Evolutionary conservation across 2,329 filamentous ascomycete genomes (phyloP).

Genomic region (Periconia sp.): DNA sequence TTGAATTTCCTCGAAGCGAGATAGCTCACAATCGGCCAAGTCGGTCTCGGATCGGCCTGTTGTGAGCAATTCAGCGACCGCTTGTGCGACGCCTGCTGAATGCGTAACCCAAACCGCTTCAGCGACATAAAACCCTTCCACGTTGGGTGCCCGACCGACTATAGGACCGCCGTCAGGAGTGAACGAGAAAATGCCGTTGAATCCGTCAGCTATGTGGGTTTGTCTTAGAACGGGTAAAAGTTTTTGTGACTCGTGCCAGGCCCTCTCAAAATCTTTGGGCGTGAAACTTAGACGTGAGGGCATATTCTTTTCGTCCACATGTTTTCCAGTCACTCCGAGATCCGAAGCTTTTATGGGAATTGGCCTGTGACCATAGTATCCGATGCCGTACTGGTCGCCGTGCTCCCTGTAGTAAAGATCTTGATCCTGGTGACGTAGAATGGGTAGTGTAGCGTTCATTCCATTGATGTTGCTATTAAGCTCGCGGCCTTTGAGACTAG

Average conservation of each 20-base stretch:
- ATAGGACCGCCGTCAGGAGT: constrained; percentile 65
- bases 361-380: constrained; percentile 64
- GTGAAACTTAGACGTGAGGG: constrained; percentile 65
- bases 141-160: constrained; percentile 58
- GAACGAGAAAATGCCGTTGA: constrained; percentile 69
- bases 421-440: constrained; percentile 64
- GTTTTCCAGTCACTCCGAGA: constrained; percentile 55
- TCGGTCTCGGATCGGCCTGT: constrained; percentile 59
- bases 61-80: constrained; percentile 61
- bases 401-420: constrained; percentile 68
- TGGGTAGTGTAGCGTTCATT: constrained; percentile 56
- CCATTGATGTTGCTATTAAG: constrained; percentile 48
- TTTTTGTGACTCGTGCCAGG: constrained; percentile 59
- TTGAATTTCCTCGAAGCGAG: constrained; percentile 64
- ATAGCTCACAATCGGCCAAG: constrained; percentile 60
- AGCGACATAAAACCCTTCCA: constrained; percentile 65
- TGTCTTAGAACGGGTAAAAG: constrained; percentile 57
- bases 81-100: constrained; percentile 63
- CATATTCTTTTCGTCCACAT: constrained; percentile 63
- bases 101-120: constrained; percentile 70
- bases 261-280: constrained; percentile 60
- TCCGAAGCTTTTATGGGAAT: constrained; percentile 61
- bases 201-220: constrained; percentile 59
- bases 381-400: constrained; percentile 64
- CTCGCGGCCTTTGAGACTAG: constrained; percentile 47